Evolutionary conservation across 768 basidiomycete species (phyloP).

Genomic region (Lentinula detonsa): DNA sequence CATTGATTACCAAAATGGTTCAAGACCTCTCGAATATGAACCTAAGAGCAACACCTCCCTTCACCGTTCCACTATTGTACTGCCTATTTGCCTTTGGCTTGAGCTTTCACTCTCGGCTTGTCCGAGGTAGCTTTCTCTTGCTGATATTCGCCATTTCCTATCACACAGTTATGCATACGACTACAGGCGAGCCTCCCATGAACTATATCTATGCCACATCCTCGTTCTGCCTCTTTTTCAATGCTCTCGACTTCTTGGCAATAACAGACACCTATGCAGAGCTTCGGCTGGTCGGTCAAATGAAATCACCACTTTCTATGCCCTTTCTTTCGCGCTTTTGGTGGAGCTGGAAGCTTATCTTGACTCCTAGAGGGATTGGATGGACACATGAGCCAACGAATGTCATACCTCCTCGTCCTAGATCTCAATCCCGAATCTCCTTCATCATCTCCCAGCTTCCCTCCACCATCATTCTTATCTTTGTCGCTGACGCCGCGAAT

Average conservation of each 20-base stretch:
- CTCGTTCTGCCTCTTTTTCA: slow-evolving; percentile 17
- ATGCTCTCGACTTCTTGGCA: slow-evolving; percentile 21
- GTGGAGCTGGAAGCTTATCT: slow-evolving; percentile 25
- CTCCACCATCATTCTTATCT: slow-evolving; percentile 6
- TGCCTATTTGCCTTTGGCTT: not conserved
- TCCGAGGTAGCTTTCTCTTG: not conserved
- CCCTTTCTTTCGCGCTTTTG: slow-evolving; percentile 15
- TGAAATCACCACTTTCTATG: slow-evolving; percentile 2
- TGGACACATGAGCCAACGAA: slow-evolving; percentile 24
- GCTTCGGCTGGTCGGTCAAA: slow-evolving; percentile 15
- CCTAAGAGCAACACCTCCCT: not conserved
- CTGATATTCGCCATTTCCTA: slow-evolving; percentile 2
- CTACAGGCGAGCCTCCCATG: slow-evolving; percentile 16
- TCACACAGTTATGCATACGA: slow-evolving; percentile 19
- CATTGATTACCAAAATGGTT: no score
- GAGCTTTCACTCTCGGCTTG: not conserved
- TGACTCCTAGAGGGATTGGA: slow-evolving; percentile 27
- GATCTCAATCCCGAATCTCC: slow-evolving; percentile 9
- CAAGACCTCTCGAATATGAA: not conserved
- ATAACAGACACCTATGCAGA: slow-evolving; percentile 19
- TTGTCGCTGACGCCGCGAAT: slow-evolving; percentile 13
- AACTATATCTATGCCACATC: slow-evolving; percentile 6
- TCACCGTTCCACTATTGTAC: not conserved
- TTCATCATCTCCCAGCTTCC: slow-evolving; percentile 18
- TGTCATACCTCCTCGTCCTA: slow-evolving; percentile 15